Conservation (phyloP, 345 rosid genomes). For the Mangifera indica region DNA sequence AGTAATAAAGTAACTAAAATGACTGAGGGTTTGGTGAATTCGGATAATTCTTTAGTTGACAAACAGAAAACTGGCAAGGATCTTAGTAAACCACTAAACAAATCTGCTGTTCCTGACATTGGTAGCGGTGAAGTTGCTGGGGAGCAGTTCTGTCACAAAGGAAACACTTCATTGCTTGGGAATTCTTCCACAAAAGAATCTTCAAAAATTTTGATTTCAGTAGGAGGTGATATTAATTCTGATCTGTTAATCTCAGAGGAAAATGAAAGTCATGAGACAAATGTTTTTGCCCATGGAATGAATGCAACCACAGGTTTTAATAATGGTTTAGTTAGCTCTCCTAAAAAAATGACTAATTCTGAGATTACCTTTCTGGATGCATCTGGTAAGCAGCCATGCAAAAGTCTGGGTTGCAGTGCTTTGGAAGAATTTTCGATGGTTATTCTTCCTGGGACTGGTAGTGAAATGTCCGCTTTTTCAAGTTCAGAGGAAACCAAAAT, state of each 20-base stretch:
- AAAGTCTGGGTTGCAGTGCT: slow-evolving; percentile 22
- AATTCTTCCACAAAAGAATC: slow-evolving; percentile 24
- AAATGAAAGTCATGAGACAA: slow-evolving; percentile 23
- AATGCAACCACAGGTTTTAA: slow-evolving; percentile 11
- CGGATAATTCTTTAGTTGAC: slow-evolving; percentile 15
- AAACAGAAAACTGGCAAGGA: slow-evolving; percentile 24
- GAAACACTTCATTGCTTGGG: slow-evolving; percentile 27
- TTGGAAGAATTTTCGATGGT: slow-evolving; percentile 22
- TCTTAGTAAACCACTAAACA: slow-evolving; percentile 23
- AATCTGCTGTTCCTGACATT: slow-evolving; percentile 21
- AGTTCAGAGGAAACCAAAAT: slow-evolving; percentile 22
- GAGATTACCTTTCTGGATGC: slow-evolving; percentile 23
- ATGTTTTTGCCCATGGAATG: slow-evolving; percentile 13
- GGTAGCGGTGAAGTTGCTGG: slow-evolving; percentile 28
- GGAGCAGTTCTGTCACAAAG: slow-evolving; percentile 28
- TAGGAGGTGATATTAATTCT: slow-evolving; percentile 24
- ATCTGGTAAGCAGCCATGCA: slow-evolving; percentile 25
- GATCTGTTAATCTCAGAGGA: slow-evolving; percentile 28
- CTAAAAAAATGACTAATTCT: slow-evolving; percentile 28
- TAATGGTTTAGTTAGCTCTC: slow-evolving; percentile 13
- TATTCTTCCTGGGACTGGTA: slow-evolving; percentile 10
- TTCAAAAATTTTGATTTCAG: slow-evolving; percentile 22
- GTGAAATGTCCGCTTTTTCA: slow-evolving; percentile 8
- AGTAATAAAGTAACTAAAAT: slow-evolving; percentile 33
- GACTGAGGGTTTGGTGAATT: slow-evolving; percentile 27